Conservation (phyloP, 129 eudicot species). For the Pittosporum tobira region DNA sequence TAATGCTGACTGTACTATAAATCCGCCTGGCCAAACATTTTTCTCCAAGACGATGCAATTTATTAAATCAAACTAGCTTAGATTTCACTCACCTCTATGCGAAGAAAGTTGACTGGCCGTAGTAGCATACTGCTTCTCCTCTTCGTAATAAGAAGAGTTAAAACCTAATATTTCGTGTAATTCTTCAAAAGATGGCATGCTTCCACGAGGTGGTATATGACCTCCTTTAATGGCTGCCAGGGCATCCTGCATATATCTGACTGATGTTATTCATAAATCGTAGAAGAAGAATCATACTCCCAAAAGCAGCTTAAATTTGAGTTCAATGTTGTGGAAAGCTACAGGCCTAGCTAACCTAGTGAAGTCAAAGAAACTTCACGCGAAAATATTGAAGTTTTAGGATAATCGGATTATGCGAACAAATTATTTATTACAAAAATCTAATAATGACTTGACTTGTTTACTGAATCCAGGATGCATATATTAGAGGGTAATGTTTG, state of each 20-base stretch:
- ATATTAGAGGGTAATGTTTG: conserved; percentile 1
- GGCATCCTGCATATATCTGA: conserved; percentile 57
- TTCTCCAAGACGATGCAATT: background rate
- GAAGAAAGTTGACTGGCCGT: conserved; percentile 30
- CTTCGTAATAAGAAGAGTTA: conserved; percentile 67
- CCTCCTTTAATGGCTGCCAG: conserved; percentile 73
- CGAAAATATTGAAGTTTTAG: background rate
- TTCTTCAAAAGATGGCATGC: conserved; percentile 97
- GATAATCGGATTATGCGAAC: background rate
- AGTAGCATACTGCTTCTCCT: conserved; percentile 66
- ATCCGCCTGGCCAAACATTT: background rate
- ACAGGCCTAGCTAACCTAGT: background rate
- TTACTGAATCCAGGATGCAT: conserved; percentile 5
- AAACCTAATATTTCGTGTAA: conserved; percentile 77
- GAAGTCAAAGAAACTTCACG: background rate
- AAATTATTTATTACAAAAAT: background rate
- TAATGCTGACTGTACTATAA: background rate
- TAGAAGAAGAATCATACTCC: background rate
- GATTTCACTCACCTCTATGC: conserved; percentile 37
- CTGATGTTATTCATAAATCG: conserved; percentile 10
- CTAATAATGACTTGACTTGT: no score
- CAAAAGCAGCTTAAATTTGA: background rate
- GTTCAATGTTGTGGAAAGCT: background rate
- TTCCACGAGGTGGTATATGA: conserved; percentile 80
- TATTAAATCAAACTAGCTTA: background rate